These are phyloP conservation scores for Colletotrichum simmondsii DNA, from an alignment of 2,329 filamentous ascomycete genomes.

Conservation along the genomic window DNA sequence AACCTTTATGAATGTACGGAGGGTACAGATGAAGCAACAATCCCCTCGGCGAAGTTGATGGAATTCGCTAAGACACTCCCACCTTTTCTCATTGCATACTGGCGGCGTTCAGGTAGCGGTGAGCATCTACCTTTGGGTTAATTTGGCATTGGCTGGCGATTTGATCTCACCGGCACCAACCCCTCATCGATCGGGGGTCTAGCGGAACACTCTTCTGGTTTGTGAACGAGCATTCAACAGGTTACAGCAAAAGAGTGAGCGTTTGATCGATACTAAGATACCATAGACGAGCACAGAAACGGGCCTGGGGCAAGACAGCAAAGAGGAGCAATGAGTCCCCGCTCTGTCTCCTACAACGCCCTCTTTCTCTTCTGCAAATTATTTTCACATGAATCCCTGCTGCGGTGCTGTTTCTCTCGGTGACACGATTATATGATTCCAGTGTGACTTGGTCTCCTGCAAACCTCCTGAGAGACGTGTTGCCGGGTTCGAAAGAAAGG, in stretches of 20 bases:
- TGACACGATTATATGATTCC: neutral
- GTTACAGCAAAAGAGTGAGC: conserved; percentile 17
- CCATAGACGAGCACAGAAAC: conserved; percentile 25
- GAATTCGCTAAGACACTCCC: neutral
- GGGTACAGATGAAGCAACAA: conserved; percentile 36
- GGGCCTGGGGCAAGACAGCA: neutral
- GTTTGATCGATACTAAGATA: conserved; percentile 28
- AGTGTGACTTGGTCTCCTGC: neutral
- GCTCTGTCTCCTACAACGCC: neutral
- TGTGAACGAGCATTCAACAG: conserved; percentile 5
- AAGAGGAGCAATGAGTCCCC: neutral
- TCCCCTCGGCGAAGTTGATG: conserved; percentile 12
- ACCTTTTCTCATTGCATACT: conserved; percentile 11
- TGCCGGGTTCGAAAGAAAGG: neutral
- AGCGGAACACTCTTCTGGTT: neutral
- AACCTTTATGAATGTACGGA: conserved; percentile 25
- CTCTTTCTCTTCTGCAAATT: neutral
- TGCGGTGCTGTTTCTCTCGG: neutral
- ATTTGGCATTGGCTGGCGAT: conserved; percentile 14
- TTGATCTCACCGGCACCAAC: conserved; percentile 1
- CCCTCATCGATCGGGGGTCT: neutral
- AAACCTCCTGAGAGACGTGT: neutral
- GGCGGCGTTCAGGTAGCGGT: conserved; percentile 29
- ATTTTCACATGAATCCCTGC: neutral
- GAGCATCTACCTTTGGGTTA: conserved; percentile 12